Evolutionary conservation across 352 stramenopile species (phyloP).

Genomic region (Blastocystis sp.): DNA sequence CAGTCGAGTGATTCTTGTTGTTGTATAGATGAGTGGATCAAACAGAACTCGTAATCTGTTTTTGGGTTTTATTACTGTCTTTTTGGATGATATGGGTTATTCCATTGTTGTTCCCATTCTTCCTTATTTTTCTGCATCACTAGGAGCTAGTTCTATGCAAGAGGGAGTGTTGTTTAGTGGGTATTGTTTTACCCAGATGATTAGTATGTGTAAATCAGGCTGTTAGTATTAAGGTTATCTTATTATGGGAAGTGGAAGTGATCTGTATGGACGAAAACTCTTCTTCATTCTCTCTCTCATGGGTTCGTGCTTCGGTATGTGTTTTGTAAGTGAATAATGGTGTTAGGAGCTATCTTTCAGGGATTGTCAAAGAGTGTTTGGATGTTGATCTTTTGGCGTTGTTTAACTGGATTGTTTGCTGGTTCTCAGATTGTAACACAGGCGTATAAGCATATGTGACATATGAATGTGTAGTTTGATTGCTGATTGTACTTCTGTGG

Average conservation of each 20-base stretch:
- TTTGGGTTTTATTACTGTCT: constrained; percentile 49
- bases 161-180: constrained; percentile 31
- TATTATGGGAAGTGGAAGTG: constrained; percentile 41
- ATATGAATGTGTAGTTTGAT: background rate
- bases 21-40: too few species aligned
- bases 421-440: constrained; percentile 15
- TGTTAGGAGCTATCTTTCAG: constrained; percentile 20
- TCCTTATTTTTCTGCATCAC: background rate
- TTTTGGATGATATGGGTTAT: constrained; percentile 36
- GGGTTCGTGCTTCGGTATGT: constrained; percentile 21
- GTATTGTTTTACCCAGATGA: constrained; percentile 30
- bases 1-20: too few species aligned
- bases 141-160: background rate
- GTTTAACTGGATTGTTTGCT: constrained; percentile 14
- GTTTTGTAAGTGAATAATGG: background rate
- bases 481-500: background rate
- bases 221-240: background rate
- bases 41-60: constrained; percentile 22
- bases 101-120: constrained; percentile 38
- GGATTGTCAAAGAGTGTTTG: background rate
- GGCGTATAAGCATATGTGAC: background rate
- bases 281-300: constrained; percentile 40
- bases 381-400: constrained; percentile 19
- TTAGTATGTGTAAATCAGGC: background rate
- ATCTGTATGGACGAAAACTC: constrained; percentile 44